Conservation (phyloP, 139 green algal genomes). For the Limnomonas spitsbergensis region DNA sequence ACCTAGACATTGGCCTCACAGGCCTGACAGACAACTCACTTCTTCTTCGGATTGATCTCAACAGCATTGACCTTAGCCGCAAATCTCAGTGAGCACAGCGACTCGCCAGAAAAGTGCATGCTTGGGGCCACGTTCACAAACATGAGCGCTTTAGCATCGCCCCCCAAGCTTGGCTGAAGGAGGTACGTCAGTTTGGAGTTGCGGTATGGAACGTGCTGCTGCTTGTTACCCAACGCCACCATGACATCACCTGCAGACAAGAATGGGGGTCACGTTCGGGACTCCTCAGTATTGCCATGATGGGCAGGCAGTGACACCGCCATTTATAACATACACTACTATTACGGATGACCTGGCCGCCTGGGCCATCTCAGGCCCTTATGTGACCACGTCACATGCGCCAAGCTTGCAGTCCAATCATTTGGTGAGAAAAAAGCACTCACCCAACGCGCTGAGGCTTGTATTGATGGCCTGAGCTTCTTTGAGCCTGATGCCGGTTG, state of each 20-base stretch:
- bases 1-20: too few relatives aligned
- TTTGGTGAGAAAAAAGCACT: too few relatives aligned
- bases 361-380: too few relatives aligned
- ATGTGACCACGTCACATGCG: too few relatives aligned
- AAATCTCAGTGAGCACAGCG: conserved; percentile 86
- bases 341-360: too few relatives aligned
- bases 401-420: too few relatives aligned
- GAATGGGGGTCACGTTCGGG: too few relatives aligned
- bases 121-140: conserved; percentile 87
- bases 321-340: too few relatives aligned
- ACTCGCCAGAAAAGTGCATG: conserved; percentile 63
- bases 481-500: conserved; percentile 74
- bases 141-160: conserved; percentile 91
- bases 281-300: too few relatives aligned
- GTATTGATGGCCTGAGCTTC: conserved; percentile 95
- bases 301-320: too few relatives aligned
- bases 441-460: conserved; percentile 68
- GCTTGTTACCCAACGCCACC: conserved; percentile 81
- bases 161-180: conserved; percentile 79
- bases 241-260: conserved; percentile 89
- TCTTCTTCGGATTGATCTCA: conserved; percentile 54
- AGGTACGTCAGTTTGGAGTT: conserved; percentile 93
- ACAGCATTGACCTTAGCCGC: conserved; percentile 84
- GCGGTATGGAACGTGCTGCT: conserved; percentile 85
- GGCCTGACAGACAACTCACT: too few relatives aligned